Percentiles rank a stretch among this genome's conserved stretches.
phyloP scores from a whole-genome alignment of 129 eudicot species.

The Flaveria brownii region DNA sequence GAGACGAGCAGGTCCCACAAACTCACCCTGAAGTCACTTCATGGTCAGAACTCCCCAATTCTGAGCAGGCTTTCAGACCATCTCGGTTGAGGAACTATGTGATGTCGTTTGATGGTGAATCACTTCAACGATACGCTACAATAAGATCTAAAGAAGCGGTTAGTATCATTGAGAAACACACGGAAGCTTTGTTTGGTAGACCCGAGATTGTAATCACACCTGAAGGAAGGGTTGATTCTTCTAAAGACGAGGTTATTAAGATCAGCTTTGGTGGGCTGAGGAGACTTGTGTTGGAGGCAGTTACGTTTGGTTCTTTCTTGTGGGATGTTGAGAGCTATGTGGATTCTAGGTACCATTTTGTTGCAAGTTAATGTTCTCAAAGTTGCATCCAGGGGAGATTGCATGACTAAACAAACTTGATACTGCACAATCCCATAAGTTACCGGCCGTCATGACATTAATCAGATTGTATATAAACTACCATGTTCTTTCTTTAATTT shows the following conservation, averaged over 20 bases:
- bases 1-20: conserved; percentile 44
- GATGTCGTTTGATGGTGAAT: conserved; percentile 88
- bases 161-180: conserved; percentile 84
- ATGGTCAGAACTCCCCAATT: conserved; percentile 46
- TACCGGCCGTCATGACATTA: conserved; percentile 1
- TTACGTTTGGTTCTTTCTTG: conserved; percentile 91
- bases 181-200: conserved; percentile 92
- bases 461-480: conserved; percentile 41
- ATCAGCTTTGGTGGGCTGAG: conserved; percentile 81
- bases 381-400: conserved; percentile 15
- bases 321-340: conserved; percentile 99
- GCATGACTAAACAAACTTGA: conserved; percentile 16
- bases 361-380: conserved; percentile 42
- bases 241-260: conserved; percentile 73
- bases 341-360: conserved; percentile 79
- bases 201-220: conserved; percentile 83
- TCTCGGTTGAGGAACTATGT: conserved; percentile 75
- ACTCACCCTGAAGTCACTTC: conserved; percentile 71
- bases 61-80: conserved; percentile 54
- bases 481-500: neutral
- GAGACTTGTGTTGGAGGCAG: conserved; percentile 89
- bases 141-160: conserved; percentile 86
- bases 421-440: neutral
- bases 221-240: conserved; percentile 74
- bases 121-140: conserved; percentile 78